Conservation (phyloP, 1,139 yeast genomes). For the Hanseniaspora uvarum region DNA sequence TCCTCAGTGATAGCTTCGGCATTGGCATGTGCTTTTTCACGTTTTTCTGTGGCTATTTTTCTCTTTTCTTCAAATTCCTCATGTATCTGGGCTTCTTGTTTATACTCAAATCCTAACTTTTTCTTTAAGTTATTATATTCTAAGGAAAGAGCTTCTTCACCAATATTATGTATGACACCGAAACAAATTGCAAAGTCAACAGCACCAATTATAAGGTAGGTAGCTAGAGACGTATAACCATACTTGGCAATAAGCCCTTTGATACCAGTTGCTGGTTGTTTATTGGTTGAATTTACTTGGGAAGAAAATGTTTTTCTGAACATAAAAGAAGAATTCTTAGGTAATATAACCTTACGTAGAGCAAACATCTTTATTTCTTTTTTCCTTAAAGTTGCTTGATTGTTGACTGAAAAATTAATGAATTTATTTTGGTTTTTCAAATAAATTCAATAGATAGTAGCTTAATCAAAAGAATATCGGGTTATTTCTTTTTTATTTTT, state of each 20-base stretch:
- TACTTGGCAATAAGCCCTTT: constrained; percentile 66
- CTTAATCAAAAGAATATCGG: too few species aligned
- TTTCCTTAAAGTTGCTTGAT: too few species aligned
- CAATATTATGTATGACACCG: constrained; percentile 70
- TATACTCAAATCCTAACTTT: constrained; percentile 45
- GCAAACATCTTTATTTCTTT: not conserved
- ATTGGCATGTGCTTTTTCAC: constrained; percentile 25
- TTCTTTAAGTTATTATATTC: constrained; percentile 54
- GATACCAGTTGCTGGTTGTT: not conserved
- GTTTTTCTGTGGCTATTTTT: constrained; percentile 21
- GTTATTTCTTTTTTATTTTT: too few species aligned
- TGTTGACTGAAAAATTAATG: too few species aligned
- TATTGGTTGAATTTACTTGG: not conserved
- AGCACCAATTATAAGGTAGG: constrained; percentile 58
- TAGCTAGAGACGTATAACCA: constrained; percentile 85
- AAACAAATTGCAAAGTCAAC: constrained; percentile 80
- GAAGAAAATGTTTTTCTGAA: not conserved
- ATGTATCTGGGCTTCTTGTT: constrained; percentile 32
- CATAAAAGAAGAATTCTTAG: not conserved
- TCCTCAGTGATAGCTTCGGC: constrained; percentile 15
- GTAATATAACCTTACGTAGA: not conserved
- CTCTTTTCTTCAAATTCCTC: constrained; percentile 26
- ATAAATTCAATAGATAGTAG: too few species aligned
- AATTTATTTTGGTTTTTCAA: too few species aligned
- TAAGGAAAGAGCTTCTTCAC: constrained; percentile 65